Base-by-base conservation (phyloP, 129 eudicot species). In the Centella asiatica region DNA sequence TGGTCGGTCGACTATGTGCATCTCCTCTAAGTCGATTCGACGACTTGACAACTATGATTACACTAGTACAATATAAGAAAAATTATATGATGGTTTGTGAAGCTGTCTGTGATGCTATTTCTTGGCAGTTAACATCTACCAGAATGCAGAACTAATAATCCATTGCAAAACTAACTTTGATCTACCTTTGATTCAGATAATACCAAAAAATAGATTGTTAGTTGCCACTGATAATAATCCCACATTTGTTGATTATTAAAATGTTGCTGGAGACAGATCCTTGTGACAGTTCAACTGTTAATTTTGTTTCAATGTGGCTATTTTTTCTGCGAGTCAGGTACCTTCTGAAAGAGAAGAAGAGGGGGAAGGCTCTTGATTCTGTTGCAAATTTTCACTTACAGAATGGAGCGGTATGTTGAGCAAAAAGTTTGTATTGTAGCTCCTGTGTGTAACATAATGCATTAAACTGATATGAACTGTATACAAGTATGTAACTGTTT, bases 301-400 rank as follows among this genome's bases (percentile, higher is more conserved):
- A 25, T 49, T 56, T 31, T 20, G 31, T n/a, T 44, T 20, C n/a
- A 46, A 40, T 24, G 29, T 57, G 33, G 2, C n/a, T 54, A 22
- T 62, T 74, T 25, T 67, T 66, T 76, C 50, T 29, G 42, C 34
- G 44, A 28, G 22, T 69, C 72, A 90, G 97, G 85, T 90, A 84
- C 74, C 94, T 90, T 62, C 44, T 83, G 47, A 74, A 54, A 73
- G 97, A 90, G 78, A 90, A 86, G 84, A 90, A 90, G 83, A 79
- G 97, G 75, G 97, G 95, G 73, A 90, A 84, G 72, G 95, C 94
- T 70, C 60, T 90, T 57, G 97, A 90, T 74, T 84, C 95, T 64
- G 97, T 90, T 74, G 95, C 88, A 64, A 90, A 90, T 80, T 90
- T 90, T 73, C 97, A 90, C 85, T 76, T 90, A 69, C 97, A 90